Evolutionary conservation across 1,139 yeast genomes (phyloP).

Genomic region (Pichia sp.): DNA sequence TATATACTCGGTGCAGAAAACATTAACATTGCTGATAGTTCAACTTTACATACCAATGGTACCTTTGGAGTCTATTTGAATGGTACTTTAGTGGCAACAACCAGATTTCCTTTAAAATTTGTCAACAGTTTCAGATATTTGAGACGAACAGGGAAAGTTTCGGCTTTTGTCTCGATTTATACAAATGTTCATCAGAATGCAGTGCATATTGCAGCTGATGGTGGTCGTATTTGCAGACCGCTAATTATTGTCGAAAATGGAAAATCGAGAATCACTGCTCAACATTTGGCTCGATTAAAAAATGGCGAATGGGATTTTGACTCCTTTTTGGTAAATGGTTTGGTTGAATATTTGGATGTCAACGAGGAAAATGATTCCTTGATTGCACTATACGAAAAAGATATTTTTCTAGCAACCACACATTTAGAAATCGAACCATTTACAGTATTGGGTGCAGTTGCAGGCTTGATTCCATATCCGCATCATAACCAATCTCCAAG

Average conservation of each 20-base stretch:
- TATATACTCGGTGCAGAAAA: conserved; percentile 86
- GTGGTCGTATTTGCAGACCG: conserved; percentile 98
- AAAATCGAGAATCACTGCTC: conserved; percentile 62
- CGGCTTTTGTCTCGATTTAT: conserved; percentile 88
- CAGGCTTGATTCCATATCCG: conserved; percentile 98
- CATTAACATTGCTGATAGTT: conserved; percentile 74
- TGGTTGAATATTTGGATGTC: conserved; percentile 94
- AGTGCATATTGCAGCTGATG: conserved; percentile 97
- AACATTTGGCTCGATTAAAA: conserved; percentile 60
- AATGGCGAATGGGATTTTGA: conserved; percentile 79
- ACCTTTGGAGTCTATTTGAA: conserved; percentile 83
- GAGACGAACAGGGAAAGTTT: conserved; percentile 80
- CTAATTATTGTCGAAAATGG: conserved; percentile 79
- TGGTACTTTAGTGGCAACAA: conserved; percentile 91
- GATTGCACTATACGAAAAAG: conserved; percentile 84
- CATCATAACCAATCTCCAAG: conserved; percentile 99
- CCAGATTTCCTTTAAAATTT: conserved; percentile 79
- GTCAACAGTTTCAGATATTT: conserved; percentile 73
- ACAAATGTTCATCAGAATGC: conserved; percentile 86
- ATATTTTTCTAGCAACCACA: conserved; percentile 56
- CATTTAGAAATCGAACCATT: conserved; percentile 96
- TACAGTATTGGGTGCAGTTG: conserved; percentile 95
- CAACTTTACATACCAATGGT: conserved; percentile 70
- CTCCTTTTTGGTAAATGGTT: conserved; percentile 78
- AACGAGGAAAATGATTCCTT: conserved; percentile 95